A percentile compares a stretch with the other conserved stretches of the same genome.
phyloP scores from a whole-genome alignment of 352 stramenopile species.

The Phytophthora niederhauseri region DNA sequence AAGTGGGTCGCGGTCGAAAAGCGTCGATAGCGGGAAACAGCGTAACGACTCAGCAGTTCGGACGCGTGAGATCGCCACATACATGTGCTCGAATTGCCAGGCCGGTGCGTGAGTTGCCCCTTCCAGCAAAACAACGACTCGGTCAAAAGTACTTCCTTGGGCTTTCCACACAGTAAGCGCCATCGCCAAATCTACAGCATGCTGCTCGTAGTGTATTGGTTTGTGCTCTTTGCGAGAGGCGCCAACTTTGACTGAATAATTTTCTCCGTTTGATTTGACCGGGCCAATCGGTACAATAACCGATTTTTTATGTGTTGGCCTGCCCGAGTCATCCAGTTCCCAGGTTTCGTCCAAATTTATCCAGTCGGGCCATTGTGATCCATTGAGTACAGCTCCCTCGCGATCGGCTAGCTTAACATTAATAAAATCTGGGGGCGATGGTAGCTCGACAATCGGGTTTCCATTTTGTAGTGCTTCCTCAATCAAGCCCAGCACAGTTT shows the following conservation, averaged over 20 bases:
- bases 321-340: background rate
- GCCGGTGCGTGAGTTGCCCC: background rate
- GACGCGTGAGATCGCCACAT: conserved; percentile 1
- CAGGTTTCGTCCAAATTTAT: background rate
- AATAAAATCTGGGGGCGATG: conserved; percentile 1
- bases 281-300: conserved; percentile 2
- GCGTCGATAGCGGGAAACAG: background rate
- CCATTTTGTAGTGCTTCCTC: too few relatives aligned
- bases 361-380: background rate
- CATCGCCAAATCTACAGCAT: conserved; percentile 5
- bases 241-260: background rate
- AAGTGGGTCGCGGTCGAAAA: background rate
- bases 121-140: background rate
- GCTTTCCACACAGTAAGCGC: conserved; percentile 4
- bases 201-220: background rate
- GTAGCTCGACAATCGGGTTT: background rate
- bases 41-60: background rate
- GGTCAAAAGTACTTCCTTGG: conserved; percentile 5
- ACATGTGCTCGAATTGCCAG: conserved; percentile 10
- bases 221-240: background rate
- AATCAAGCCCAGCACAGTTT: too few relatives aligned
- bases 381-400: background rate
- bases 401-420: background rate
- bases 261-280: background rate
- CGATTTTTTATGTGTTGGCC: background rate